Evolutionary conservation across 2,329 filamentous ascomycete genomes (phyloP), one percentile per base, ranked within the genome.

Genomic region (Hypoxylon sp.): DNA sequence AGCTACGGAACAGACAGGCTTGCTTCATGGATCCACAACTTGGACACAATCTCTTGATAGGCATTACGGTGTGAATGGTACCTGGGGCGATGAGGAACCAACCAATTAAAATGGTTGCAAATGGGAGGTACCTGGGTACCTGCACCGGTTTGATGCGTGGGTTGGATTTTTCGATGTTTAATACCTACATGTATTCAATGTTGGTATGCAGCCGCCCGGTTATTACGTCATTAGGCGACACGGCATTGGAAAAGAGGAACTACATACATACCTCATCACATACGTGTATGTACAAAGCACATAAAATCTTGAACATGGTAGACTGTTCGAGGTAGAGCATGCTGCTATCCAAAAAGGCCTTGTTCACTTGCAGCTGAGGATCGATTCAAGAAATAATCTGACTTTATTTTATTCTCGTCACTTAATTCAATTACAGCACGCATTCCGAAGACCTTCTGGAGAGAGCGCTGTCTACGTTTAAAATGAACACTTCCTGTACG

Each of bases 11-110:
- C 27, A 35, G 25, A 49, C 25, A 40, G 33, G 13, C 42, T 60
- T 40, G 49, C 10, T 55, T 53, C 62, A 60, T 65, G 31, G 22
- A 63, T 31, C 14, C 5, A 11, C 20, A 11, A n/a, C 17, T 7
- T 44, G 17, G 17, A n/a, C 3, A 22, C 20, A 6, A 44, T 6
- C 10, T 22, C 35, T 37, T 37, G 11, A 11, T 22, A 20, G 17
- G 40, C 8, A 44, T 44, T 22, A 44, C 17, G 17, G 17, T 8
- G 3, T 8, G 8, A 3, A 22, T 20, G 17, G 17, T 22, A 22
- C 2, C 49, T 33, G 20, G 35, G 27, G 25, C 11, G 25, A 44
- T 11, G 30, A 31, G 25, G 49, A 53, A 53, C 35, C 14, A 30
- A 31, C 25, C 49, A 51, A n/a, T 30, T 20, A 51, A 33, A 11